Evolutionary conservation across 1,284 basidiomycete genomes (phyloP).

Genomic region (Pascua sp.): DNA sequence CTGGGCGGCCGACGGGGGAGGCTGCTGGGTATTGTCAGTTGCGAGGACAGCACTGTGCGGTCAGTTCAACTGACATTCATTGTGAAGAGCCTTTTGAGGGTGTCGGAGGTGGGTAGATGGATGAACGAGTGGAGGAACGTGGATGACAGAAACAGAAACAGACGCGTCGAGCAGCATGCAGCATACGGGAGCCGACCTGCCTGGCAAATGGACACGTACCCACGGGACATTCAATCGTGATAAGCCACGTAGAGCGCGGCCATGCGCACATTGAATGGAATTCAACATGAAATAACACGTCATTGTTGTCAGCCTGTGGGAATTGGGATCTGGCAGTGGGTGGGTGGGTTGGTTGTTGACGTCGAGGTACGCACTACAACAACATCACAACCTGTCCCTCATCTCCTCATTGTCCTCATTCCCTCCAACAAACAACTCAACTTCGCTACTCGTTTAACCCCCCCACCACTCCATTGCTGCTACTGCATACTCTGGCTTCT

Average conservation of each 20-base stretch:
- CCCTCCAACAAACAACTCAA: background rate
- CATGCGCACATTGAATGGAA: no score
- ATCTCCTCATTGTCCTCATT: background rate
- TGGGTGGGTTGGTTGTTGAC: background rate
- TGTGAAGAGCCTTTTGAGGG: background rate
- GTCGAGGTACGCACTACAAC: background rate
- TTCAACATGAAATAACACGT: no score
- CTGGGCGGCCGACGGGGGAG: constrained; percentile 3
- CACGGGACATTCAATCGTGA: no score
- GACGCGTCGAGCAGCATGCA: no score
- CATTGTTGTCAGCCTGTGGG: no score
- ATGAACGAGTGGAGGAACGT: no score
- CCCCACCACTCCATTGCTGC: background rate
- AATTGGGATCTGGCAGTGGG: no score
- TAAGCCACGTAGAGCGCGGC: no score
- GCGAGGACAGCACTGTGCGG: background rate
- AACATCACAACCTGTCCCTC: background rate
- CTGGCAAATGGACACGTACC: no score
- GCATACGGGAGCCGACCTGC: no score
- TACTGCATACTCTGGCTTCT: background rate
- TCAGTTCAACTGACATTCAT: constrained; percentile 7
- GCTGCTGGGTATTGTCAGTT: constrained; percentile 2
- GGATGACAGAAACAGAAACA: no score
- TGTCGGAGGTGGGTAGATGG: background rate
- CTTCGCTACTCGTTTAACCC: background rate